Evolutionary conservation across 495 filamentous ascomycete species (phyloP).

Genomic region (Tuber melanosporum): DNA sequence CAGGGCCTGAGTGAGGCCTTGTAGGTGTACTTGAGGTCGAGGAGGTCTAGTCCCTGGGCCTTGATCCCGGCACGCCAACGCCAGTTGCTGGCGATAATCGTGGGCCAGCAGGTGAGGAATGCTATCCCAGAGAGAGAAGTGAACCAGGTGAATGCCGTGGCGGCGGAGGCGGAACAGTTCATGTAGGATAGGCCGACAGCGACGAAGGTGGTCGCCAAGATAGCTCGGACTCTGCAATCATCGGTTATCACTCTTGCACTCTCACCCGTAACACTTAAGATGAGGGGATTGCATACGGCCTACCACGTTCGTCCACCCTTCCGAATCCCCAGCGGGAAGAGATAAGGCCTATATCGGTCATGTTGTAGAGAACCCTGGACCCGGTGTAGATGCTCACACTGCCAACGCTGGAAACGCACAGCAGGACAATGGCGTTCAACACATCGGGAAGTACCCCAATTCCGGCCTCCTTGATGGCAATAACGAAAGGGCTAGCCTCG

Average conservation of each 20-base stretch:
- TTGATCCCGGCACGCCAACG: slow-evolving; percentile 28
- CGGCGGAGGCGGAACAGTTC: slow-evolving; percentile 23
- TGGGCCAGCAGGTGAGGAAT: slow-evolving; percentile 25
- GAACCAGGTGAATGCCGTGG: slow-evolving; percentile 30
- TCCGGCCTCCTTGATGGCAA: slow-evolving; percentile 61
- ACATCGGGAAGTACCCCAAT: slow-evolving; percentile 61
- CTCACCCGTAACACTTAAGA: not conserved
- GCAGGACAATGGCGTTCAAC: slow-evolving; percentile 67
- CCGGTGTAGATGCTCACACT: slow-evolving; percentile 43
- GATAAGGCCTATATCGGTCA: slow-evolving; percentile 39
- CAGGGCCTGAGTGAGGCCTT: slow-evolving; percentile 16
- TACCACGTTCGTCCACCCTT: slow-evolving; percentile 20
- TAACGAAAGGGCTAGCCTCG: slow-evolving; percentile 67
- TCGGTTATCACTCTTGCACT: not conserved
- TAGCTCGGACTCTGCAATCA: slow-evolving; percentile 13
- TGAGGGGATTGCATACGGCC: slow-evolving; percentile 13
- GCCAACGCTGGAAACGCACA: slow-evolving; percentile 44
- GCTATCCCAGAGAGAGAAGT: slow-evolving; percentile 27
- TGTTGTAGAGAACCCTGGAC: slow-evolving; percentile 42
- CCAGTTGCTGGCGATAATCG: slow-evolving; percentile 26
- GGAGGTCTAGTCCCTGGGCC: slow-evolving; percentile 19
- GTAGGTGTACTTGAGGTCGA: slow-evolving; percentile 22
- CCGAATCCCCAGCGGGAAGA: slow-evolving; percentile 18
- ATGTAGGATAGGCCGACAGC: slow-evolving; percentile 25
- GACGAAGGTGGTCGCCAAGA: slow-evolving; percentile 17